Evolutionary conservation across 305 asterid genomes (phyloP).

Genomic region (Fraxinus velutina): DNA sequence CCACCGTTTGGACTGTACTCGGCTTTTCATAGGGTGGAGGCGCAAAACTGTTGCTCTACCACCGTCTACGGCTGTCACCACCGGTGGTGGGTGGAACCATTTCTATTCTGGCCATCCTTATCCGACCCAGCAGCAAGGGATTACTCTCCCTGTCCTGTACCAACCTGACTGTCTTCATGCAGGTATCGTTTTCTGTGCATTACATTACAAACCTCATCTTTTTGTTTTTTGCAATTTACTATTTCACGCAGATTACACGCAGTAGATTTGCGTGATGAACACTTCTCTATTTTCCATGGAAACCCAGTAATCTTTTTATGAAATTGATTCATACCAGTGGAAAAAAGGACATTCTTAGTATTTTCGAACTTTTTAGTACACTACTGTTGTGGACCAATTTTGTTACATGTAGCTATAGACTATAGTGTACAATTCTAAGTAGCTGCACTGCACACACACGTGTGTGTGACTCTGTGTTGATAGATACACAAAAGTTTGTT

Average conservation of each 20-base stretch:
- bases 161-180: conserved; percentile 29
- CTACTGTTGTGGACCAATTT: neutral
- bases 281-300: neutral
- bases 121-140: conserved; percentile 19
- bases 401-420: neutral
- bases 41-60: conserved; percentile 24
- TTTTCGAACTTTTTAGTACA: neutral
- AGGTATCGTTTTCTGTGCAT: conserved; percentile 28
- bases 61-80: neutral
- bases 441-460: neutral
- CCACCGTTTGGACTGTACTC: conserved; percentile 36
- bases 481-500: neutral
- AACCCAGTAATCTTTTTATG: neutral
- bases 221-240: neutral
- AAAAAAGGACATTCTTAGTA: neutral
- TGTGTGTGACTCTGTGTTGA: neutral
- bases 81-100: conserved; percentile 22
- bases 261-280: neutral
- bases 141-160: conserved; percentile 20
- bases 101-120: conserved; percentile 29
- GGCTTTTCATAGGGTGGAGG: conserved; percentile 56
- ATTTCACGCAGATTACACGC: neutral
- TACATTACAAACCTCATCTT: conserved; percentile 3
- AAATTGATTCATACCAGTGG: neutral
- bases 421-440: neutral